Evolutionary conservation across 176 grass and related monocot species (phyloP).

Genomic region (Pontederia crassipes): DNA sequence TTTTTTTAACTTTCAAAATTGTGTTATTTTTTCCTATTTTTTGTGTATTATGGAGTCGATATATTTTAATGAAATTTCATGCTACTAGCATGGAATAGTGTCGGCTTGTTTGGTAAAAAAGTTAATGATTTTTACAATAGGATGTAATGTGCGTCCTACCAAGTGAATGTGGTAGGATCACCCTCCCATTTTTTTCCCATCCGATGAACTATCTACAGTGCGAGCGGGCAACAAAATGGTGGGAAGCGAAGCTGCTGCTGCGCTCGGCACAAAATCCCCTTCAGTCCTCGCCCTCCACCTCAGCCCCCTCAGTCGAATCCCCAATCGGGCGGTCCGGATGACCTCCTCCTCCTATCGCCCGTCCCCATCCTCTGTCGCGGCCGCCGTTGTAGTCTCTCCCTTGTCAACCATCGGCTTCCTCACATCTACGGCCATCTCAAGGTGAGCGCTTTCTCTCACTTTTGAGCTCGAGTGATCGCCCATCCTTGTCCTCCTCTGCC

Average conservation of each 20-base stretch:
- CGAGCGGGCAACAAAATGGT: background rate
- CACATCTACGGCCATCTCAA: slow-evolving; percentile 82
- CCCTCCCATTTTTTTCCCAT: too few relatives aligned
- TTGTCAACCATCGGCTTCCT: slow-evolving; percentile 85
- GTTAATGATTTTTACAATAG: too few relatives aligned
- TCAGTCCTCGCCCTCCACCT: slow-evolving; percentile 4
- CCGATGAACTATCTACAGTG: too few relatives aligned
- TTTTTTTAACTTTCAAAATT: too few relatives aligned
- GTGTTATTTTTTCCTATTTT: too few relatives aligned
- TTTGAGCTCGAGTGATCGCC: background rate
- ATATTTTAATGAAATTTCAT: too few relatives aligned
- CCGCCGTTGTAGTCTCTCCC: slow-evolving; percentile 15
- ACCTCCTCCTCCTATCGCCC: slow-evolving; percentile 25
- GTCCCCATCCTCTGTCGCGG: slow-evolving; percentile 1
- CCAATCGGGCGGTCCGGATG: slow-evolving; percentile 20
- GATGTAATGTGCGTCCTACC: too few relatives aligned
- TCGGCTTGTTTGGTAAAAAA: too few relatives aligned
- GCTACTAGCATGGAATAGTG: too few relatives aligned
- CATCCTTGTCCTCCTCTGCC: too few relatives aligned
- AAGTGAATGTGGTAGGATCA: too few relatives aligned
- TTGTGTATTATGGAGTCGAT: too few relatives aligned
- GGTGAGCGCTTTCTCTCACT: slow-evolving; percentile 22
- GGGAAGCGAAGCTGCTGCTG: background rate
- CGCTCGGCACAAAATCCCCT: slow-evolving; percentile 7
- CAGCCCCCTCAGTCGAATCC: slow-evolving; percentile 23